phyloP scores from a whole-genome alignment of 129 eudicot species.

The Helianthus tuberosus region DNA sequence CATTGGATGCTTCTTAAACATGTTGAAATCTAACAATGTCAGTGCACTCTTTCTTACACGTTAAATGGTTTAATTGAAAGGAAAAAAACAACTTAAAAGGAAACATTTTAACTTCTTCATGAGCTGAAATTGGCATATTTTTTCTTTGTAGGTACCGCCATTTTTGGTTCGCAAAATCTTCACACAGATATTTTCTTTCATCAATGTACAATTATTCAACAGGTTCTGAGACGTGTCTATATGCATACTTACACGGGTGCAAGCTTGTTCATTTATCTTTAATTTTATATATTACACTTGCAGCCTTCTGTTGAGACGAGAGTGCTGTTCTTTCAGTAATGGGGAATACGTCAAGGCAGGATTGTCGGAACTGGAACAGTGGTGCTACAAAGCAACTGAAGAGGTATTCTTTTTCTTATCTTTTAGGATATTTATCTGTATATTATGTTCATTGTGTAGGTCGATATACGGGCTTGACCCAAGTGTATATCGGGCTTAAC shows the following conservation, averaged over 20 bases:
- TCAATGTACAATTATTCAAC: slow-evolving; percentile 92
- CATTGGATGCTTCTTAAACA: slow-evolving; percentile 71
- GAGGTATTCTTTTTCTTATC: slow-evolving; percentile 44
- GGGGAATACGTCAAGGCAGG: slow-evolving; percentile 94
- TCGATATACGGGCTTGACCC: slow-evolving; percentile 1
- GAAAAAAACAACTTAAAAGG: slow-evolving; percentile 6
- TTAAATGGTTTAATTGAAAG: neutral
- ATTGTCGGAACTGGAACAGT: slow-evolving; percentile 74
- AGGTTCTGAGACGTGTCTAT: slow-evolving; percentile 46
- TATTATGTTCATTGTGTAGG: neutral
- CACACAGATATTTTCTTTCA: slow-evolving; percentile 87
- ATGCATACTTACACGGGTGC: slow-evolving; percentile 5
- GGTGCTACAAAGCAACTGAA: slow-evolving; percentile 88
- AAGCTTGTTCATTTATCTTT: slow-evolving; percentile 5
- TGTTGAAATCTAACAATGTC: slow-evolving; percentile 78
- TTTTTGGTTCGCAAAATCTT: slow-evolving; percentile 90
- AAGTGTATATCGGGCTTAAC: neutral
- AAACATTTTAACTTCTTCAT: neutral
- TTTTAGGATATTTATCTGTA: neutral
- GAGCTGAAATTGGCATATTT: neutral
- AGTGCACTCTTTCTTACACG: slow-evolving; percentile 27
- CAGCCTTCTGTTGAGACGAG: slow-evolving; percentile 91
- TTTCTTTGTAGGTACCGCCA: slow-evolving; percentile 74
- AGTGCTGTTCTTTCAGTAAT: slow-evolving; percentile 90
- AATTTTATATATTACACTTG: slow-evolving; percentile 17